Evolutionary conservation across 1,284 basidiomycete species (phyloP).

Genomic region (Somion occarium): DNA sequence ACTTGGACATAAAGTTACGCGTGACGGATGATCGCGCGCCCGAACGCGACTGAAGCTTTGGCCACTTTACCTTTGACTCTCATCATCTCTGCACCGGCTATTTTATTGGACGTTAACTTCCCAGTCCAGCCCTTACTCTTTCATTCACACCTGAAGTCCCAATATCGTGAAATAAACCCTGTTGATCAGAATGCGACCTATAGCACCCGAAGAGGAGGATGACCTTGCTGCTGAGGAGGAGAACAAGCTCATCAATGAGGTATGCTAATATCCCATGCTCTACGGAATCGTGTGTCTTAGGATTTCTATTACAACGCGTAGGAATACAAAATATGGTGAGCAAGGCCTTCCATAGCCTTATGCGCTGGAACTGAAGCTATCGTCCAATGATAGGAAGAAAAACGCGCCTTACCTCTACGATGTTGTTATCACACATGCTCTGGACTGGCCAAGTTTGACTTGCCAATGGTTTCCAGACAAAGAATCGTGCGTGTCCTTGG

Average conservation of each 20-base stretch:
- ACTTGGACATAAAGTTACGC: neutral
- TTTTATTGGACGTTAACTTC: neutral
- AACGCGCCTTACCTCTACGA: conserved; percentile 98
- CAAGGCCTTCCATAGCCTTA: conserved; percentile 5
- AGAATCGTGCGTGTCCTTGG: conserved; percentile 63
- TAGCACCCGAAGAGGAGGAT: conserved; percentile 68
- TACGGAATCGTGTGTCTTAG: neutral
- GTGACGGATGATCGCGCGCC: neutral
- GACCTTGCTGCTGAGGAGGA: conserved; percentile 79
- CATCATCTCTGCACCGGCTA: neutral
- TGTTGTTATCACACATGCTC: conserved; percentile 93
- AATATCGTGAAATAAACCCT: too few relatives aligned
- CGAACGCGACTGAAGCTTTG: neutral
- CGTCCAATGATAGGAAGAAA: conserved; percentile 72
- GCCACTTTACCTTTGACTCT: neutral
- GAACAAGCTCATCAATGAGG: conserved; percentile 92
- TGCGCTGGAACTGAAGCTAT: conserved; percentile 7
- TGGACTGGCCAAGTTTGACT: conserved; percentile 97
- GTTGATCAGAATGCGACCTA: conserved; percentile 51
- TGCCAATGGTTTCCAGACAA: conserved; percentile 99
- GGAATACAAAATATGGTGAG: conserved; percentile 82
- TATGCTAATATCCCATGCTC: conserved; percentile 26
- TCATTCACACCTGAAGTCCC: neutral
- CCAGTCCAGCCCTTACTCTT: neutral
- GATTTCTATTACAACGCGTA: conserved; percentile 22